Conservation (phyloP, 768 basidiomycete genomes). For the Lactarius hatsudake region DNA sequence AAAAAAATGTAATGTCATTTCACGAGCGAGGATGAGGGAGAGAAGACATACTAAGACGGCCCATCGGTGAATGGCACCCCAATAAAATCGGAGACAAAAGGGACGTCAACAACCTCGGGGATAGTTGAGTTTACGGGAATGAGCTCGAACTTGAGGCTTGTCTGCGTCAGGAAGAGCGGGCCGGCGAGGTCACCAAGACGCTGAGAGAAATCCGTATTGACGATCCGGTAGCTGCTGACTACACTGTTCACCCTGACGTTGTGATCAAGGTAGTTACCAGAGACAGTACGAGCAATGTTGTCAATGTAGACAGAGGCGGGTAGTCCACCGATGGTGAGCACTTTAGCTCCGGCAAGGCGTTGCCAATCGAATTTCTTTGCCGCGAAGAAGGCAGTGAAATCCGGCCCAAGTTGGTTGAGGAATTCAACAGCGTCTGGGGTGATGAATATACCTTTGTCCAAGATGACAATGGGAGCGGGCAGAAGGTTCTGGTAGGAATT, state of each 20-base stretch:
- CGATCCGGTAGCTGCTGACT: slow-evolving; percentile 48
- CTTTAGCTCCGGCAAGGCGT: slow-evolving; percentile 59
- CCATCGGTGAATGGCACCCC: slow-evolving; percentile 51
- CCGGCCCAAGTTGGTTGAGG: too few relatives aligned
- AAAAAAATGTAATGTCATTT: not conserved
- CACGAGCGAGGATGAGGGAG: not conserved
- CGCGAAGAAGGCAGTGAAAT: too few relatives aligned
- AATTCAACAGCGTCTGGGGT: too few relatives aligned
- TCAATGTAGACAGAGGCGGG: too few relatives aligned
- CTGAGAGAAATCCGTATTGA: slow-evolving; percentile 49
- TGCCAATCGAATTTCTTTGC: slow-evolving; percentile 56
- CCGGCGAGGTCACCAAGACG: slow-evolving; percentile 57
- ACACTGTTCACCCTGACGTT: too few relatives aligned
- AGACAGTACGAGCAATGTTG: too few relatives aligned
- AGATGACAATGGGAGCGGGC: too few relatives aligned
- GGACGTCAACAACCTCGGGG: slow-evolving; percentile 49
- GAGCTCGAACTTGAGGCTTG: slow-evolving; percentile 47
- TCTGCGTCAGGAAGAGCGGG: slow-evolving; percentile 46
- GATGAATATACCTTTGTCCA: too few relatives aligned
- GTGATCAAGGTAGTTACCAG: too few relatives aligned
- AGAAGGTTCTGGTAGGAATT: slow-evolving; percentile 44
- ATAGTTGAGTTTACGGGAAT: slow-evolving; percentile 46
- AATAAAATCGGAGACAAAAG: slow-evolving; percentile 48
- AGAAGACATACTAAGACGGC: slow-evolving; percentile 46
- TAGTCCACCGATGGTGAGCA: too few relatives aligned